Conservation (phyloP, 768 basidiomycete species). For the Mycena amicta region DNA sequence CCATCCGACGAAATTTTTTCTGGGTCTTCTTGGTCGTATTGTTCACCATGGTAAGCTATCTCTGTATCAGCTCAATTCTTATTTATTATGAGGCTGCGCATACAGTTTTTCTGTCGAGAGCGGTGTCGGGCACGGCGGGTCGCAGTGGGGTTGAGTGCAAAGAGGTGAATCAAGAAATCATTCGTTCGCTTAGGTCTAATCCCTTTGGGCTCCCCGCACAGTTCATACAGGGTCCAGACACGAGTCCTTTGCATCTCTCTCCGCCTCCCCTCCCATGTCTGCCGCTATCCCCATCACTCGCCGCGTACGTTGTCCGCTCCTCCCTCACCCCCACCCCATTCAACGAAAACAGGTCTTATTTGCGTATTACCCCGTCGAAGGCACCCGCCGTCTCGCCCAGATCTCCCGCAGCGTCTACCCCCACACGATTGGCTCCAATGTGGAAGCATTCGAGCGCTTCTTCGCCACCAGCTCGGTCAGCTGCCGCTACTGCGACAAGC, state of each 20-base stretch:
- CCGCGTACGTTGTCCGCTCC: not conserved
- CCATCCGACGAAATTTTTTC: not conserved
- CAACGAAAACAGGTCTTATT: not conserved
- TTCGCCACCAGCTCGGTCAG: not conserved
- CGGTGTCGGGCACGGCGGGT: too few relatives aligned
- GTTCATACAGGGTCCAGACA: too few relatives aligned
- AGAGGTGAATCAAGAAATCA: too few relatives aligned
- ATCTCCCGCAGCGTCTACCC: not conserved
- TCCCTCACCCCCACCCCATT: not conserved
- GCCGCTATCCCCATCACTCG: not conserved
- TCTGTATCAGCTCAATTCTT: too few relatives aligned
- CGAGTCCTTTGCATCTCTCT: too few relatives aligned
- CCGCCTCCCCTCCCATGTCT: not conserved
- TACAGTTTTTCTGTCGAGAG: too few relatives aligned
- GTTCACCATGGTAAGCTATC: not conserved
- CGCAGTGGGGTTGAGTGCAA: too few relatives aligned
- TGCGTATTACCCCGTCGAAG: not conserved
- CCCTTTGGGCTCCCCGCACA: too few relatives aligned
- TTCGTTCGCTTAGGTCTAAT: too few relatives aligned
- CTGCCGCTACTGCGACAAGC: not conserved
- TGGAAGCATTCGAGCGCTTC: not conserved
- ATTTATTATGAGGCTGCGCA: too few relatives aligned
- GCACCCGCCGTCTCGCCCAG: too few relatives aligned
- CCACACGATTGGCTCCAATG: not conserved
- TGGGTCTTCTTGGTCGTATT: not conserved